Percentiles rank a stretch among this genome's conserved stretches.
phyloP scores from a whole-genome alignment of 1,284 basidiomycete genomes.

The Irpex sp. region DNA sequence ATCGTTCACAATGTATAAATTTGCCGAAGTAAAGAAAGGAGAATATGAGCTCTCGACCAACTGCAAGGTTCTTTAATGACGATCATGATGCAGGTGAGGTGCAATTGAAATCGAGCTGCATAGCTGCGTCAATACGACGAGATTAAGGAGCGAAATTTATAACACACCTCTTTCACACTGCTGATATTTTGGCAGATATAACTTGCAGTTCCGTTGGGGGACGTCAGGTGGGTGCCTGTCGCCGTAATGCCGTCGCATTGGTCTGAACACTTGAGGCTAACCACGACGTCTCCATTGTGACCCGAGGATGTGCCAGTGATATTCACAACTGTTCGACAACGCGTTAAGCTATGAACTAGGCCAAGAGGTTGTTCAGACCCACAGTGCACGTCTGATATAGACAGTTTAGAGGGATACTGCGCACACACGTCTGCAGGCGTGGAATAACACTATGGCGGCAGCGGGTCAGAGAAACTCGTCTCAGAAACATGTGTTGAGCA shows the following conservation, averaged over 20 bases:
- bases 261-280: constrained; percentile 35
- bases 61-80: too few species aligned
- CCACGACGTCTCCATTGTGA: constrained; percentile 32
- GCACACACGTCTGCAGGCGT: constrained; percentile 42
- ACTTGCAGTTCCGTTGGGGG: constrained; percentile 31
- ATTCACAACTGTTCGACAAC: constrained; percentile 25
- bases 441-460: constrained; percentile 45
- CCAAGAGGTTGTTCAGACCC: constrained; percentile 2
- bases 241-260: constrained; percentile 37
- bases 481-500: background rate
- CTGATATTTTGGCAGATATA: constrained; percentile 43
- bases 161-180: constrained; percentile 23
- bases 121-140: background rate
- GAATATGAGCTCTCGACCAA: too few species aligned
- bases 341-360: background rate
- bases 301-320: constrained; percentile 37
- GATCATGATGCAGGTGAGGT: constrained; percentile 1
- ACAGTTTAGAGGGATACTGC: constrained; percentile 48
- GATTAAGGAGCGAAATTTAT: background rate
- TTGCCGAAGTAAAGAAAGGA: too few species aligned
- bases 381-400: constrained; percentile 41
- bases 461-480: background rate
- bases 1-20: too few species aligned
- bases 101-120: constrained; percentile 11
- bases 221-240: constrained; percentile 23